Percentiles rank a stretch among this genome's conserved stretches.
phyloP scores from a whole-genome alignment of 2,329 filamentous ascomycete genomes.

The Delphinella strobiligena region DNA sequence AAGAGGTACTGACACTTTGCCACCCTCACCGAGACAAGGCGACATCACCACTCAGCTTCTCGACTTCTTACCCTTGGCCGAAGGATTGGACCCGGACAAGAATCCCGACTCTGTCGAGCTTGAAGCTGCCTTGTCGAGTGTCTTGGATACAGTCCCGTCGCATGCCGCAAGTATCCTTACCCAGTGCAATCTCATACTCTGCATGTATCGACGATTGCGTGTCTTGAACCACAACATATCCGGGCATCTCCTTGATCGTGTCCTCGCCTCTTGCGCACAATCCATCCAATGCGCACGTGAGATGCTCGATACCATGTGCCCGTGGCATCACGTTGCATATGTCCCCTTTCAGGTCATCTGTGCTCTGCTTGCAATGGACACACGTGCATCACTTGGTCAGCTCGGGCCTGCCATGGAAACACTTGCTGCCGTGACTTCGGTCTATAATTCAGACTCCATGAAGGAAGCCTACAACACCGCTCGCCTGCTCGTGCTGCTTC shows the following conservation, averaged over 20 bases:
- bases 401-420: constrained; percentile 39
- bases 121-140: constrained; percentile 28
- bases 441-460: constrained; percentile 23
- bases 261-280: constrained; percentile 34
- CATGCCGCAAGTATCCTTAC: constrained; percentile 35
- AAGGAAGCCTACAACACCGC: constrained; percentile 44
- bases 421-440: constrained; percentile 18
- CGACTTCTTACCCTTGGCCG: constrained; percentile 40
- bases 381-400: constrained; percentile 33
- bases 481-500: constrained; percentile 40
- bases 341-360: constrained; percentile 49
- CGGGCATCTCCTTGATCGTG: constrained; percentile 30
- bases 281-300: constrained; percentile 36
- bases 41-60: constrained; percentile 39
- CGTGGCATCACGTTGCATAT: constrained; percentile 50
- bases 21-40: constrained; percentile 26
- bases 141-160: constrained; percentile 30
- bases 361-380: constrained; percentile 44
- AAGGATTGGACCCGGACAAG: constrained; percentile 41
- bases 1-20: constrained; percentile 31
- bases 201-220: constrained; percentile 42
- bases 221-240: constrained; percentile 37
- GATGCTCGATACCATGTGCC: constrained; percentile 33
- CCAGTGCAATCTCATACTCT: constrained; percentile 44
- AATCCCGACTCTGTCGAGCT: constrained; percentile 30